Evolutionary conservation across 495 filamentous ascomycete genomes (phyloP).

Genomic region (Venustampulla echinocandica): DNA sequence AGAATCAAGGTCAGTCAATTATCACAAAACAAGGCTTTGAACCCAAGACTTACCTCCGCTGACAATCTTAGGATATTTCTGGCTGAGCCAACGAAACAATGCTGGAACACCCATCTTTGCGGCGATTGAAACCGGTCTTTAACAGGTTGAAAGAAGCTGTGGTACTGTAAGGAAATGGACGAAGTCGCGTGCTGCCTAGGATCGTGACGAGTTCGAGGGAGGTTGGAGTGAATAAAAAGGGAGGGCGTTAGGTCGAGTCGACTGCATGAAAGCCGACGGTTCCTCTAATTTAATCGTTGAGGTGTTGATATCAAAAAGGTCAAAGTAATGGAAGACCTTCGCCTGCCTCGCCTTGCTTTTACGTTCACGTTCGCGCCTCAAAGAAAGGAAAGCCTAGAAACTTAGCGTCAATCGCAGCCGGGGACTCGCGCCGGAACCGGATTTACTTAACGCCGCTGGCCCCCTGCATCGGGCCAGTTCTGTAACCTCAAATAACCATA

Average conservation of each 20-base stretch:
- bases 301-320: background rate
- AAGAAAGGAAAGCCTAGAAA: background rate
- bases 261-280: too few species aligned
- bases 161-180: too few species aligned
- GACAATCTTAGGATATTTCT: constrained; percentile 53
- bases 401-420: too few species aligned
- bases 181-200: too few species aligned
- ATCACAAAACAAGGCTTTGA: constrained; percentile 32
- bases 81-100: constrained; percentile 67
- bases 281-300: too few species aligned
- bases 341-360: background rate
- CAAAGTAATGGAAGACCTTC: background rate
- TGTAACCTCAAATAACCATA: too few species aligned
- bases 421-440: constrained; percentile 1
- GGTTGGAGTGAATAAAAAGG: too few species aligned
- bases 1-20: constrained; percentile 83
- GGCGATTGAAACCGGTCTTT: too few species aligned
- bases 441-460: background rate
- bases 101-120: constrained; percentile 79
- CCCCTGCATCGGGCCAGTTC: too few species aligned
- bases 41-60: background rate
- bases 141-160: too few species aligned
- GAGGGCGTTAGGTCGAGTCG: background rate
- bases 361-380: constrained; percentile 1
- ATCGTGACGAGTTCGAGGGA: too few species aligned